Percentiles rank a stretch among this genome's conserved stretches.
These are phyloP conservation scores for Paratinospora sagittata DNA, from an alignment of 164 flowering plant genomes.

Conservation along the genomic window DNA sequence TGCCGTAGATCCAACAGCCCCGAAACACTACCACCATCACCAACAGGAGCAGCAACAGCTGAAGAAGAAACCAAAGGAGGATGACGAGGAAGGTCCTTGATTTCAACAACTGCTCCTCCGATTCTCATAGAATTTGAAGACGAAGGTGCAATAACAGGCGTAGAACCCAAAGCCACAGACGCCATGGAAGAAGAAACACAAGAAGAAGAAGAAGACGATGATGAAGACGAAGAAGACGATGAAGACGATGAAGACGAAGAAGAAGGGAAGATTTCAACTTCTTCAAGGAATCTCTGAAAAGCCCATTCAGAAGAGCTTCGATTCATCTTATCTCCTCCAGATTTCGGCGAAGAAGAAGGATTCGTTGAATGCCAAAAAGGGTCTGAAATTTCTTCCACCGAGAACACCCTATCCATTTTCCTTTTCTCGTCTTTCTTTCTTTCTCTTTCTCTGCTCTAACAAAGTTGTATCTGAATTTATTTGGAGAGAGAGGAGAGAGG, in stretches of 20 bases:
- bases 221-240: too few relatives aligned
- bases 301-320: constrained; percentile 91
- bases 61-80: neutral
- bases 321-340: constrained; percentile 38
- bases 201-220: neutral
- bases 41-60: neutral
- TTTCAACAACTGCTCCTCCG: constrained; percentile 14
- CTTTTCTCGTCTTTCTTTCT: neutral
- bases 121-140: too few relatives aligned
- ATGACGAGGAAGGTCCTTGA: constrained; percentile 13
- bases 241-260: neutral
- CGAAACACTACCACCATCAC: neutral
- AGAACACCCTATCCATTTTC: constrained; percentile 73
- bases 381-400: constrained; percentile 61
- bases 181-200: neutral
- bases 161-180: neutral
- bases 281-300: constrained; percentile 68
- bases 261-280: constrained; percentile 21
- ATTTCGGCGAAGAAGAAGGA: neutral
- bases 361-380: constrained; percentile 42
- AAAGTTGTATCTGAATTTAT: neutral
- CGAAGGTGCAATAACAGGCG: too few relatives aligned
- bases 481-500: neutral
- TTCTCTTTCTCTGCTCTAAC: neutral
- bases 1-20: constrained; percentile 13